Evolutionary conservation across 495 filamentous ascomycete genomes (phyloP).

Genomic region (Podospora sp.): DNA sequence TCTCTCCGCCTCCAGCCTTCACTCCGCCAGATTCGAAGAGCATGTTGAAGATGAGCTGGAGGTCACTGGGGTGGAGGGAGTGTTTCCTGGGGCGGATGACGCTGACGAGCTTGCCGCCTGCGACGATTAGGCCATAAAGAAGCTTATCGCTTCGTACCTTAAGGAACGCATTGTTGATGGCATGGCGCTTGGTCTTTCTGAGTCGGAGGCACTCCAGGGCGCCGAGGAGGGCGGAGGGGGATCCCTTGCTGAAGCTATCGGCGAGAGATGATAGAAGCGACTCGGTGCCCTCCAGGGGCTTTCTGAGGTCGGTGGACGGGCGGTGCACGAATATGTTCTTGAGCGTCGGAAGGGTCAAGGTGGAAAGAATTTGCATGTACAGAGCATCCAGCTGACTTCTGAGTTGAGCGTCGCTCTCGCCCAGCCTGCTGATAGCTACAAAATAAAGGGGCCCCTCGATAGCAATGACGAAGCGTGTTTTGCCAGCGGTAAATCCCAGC

Average conservation of each 20-base stretch:
- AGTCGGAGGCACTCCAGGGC: constrained; percentile 89
- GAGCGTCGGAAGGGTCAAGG: constrained; percentile 86
- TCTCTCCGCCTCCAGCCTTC: constrained; percentile 84
- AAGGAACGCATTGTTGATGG: constrained; percentile 84
- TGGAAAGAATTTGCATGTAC: constrained; percentile 97
- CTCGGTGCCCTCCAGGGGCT: constrained; percentile 94
- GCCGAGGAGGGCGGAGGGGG: constrained; percentile 82
- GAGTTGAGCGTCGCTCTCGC: constrained; percentile 88
- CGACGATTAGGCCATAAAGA: constrained; percentile 92
- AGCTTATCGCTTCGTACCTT: constrained; percentile 73
- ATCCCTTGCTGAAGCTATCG: constrained; percentile 92
- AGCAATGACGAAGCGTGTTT: constrained; percentile 79
- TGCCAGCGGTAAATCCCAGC: constrained; percentile 79
- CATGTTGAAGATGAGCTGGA: constrained; percentile 99
- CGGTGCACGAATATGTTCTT: constrained; percentile 86
- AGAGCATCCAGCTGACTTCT: constrained; percentile 86
- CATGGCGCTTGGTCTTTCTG: constrained; percentile 79
- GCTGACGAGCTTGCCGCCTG: constrained; percentile 90
- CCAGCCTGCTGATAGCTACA: constrained; percentile 86
- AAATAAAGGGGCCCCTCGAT: constrained; percentile 87
- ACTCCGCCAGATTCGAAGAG: constrained; percentile 93
- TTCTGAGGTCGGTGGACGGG: constrained; percentile 85
- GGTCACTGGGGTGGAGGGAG: constrained; percentile 91
- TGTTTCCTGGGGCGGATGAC: constrained; percentile 94
- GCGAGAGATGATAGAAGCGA: constrained; percentile 86